Evolutionary conservation across 768 basidiomycete species (phyloP).

Genomic region (Sistotremastrum suecicum): DNA sequence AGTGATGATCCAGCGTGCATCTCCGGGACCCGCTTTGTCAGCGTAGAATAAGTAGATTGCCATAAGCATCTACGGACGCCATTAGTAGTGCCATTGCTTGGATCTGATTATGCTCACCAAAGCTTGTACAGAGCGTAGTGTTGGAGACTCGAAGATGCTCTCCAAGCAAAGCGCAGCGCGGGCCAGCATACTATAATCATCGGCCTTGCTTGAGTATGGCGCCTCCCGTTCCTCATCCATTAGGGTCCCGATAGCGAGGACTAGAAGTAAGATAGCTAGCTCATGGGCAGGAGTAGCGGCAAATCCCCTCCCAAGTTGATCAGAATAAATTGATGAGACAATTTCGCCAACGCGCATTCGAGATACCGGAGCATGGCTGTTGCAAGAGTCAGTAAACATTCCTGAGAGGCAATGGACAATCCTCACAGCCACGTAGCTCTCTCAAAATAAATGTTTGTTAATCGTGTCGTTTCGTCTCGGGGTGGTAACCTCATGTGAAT

Average conservation of each 20-base stretch:
- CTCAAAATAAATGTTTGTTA: constrained; percentile 46
- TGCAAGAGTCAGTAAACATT: constrained; percentile 20
- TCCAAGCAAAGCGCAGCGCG: constrained; percentile 50
- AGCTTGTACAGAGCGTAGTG: constrained; percentile 52
- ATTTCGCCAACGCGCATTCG: constrained; percentile 9
- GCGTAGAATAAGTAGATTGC: constrained; percentile 54
- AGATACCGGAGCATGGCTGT: constrained; percentile 2
- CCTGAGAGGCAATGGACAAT: constrained; percentile 5
- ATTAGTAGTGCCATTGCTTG: not conserved
- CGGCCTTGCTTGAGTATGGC: constrained; percentile 46
- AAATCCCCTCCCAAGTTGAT: constrained; percentile 35
- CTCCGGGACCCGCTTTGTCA: constrained; percentile 52
- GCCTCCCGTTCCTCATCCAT: constrained; percentile 42
- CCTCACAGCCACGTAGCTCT: constrained; percentile 62
- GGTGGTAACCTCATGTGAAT: constrained; percentile 30
- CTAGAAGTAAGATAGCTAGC: constrained; percentile 49
- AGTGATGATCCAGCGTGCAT: constrained; percentile 55
- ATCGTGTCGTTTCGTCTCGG: constrained; percentile 43
- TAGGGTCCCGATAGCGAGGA: constrained; percentile 50
- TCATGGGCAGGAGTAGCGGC: constrained; percentile 34
- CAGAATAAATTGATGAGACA: constrained; percentile 9
- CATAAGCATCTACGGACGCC: constrained; percentile 41
- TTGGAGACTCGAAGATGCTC: constrained; percentile 54
- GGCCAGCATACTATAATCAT: constrained; percentile 56
- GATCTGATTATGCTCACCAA: constrained; percentile 27